A percentile compares a stretch with the other conserved stretches of the same genome.
Conservation (phyloP, 2,329 filamentous ascomycete genomes). For the Pestalotiopsis sp. region DNA sequence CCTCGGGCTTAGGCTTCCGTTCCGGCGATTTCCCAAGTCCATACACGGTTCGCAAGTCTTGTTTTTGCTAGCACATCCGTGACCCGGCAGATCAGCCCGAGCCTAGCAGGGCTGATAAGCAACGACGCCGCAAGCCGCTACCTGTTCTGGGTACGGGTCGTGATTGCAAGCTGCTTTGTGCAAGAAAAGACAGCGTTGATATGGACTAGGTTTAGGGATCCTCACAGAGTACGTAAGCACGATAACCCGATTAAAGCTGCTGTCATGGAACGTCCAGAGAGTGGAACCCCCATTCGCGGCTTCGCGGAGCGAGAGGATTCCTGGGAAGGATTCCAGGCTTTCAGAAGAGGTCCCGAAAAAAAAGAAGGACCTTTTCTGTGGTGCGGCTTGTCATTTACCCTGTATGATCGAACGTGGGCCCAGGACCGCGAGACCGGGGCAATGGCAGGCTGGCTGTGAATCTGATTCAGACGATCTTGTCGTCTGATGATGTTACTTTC, state of each 20-base stretch:
- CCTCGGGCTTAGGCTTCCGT: too few species aligned
- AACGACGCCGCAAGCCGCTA: neutral
- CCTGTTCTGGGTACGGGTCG: too few species aligned
- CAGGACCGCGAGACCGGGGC: neutral
- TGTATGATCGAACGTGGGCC: neutral
- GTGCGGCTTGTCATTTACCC: constrained; percentile 6
- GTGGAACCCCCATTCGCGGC: constrained; percentile 4
- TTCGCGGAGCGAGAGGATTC: neutral
- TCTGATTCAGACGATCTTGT: neutral
- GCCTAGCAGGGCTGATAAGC: constrained; percentile 8
- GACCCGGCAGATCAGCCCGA: neutral
- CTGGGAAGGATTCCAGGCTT: neutral
- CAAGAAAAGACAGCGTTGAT: too few species aligned
- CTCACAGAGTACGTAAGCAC: neutral
- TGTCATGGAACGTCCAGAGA: neutral
- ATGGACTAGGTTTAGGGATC: too few species aligned
- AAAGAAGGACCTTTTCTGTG: neutral
- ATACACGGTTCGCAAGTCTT: neutral
- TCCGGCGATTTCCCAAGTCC: too few species aligned
- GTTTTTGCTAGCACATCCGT: neutral
- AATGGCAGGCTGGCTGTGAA: neutral
- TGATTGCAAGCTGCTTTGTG: too few species aligned
- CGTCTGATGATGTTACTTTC: neutral
- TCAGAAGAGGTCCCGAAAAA: neutral
- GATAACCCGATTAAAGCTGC: neutral